Evolutionary conservation across 2,329 filamentous ascomycete genomes (phyloP).

Genomic region (Neofusicoccum umdonicola): DNA sequence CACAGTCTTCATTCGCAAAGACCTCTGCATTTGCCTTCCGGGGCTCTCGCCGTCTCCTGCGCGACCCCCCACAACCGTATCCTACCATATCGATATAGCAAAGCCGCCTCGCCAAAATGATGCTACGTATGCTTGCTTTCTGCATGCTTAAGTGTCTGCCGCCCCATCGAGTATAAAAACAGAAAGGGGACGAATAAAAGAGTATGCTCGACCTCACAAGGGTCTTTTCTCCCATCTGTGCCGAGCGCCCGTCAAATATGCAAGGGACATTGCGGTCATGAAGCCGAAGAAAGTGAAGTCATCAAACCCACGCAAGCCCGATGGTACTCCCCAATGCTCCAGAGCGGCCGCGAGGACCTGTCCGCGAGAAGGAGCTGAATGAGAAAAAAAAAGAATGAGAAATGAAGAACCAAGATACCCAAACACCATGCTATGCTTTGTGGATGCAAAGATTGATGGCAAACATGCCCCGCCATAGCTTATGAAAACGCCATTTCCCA

Average conservation of each 20-base stretch:
- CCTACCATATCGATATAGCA: background rate
- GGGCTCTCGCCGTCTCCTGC: background rate
- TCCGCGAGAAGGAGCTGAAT: background rate
- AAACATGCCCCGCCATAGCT: constrained; percentile 15
- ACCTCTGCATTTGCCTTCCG: too few relatives aligned
- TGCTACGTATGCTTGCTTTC: constrained; percentile 7
- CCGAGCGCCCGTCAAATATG: constrained; percentile 15
- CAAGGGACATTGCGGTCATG: constrained; percentile 7
- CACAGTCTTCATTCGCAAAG: too few relatives aligned
- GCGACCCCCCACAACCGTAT: background rate
- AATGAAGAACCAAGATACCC: constrained; percentile 5
- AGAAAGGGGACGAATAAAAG: background rate
- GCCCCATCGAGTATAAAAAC: background rate
- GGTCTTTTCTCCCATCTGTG: constrained; percentile 10
- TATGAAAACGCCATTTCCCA: constrained; percentile 16
- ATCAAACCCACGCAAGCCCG: background rate
- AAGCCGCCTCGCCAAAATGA: background rate
- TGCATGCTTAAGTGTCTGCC: background rate
- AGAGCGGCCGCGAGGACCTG: background rate
- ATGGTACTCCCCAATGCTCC: background rate
- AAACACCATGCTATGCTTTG: constrained; percentile 17
- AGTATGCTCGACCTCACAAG: background rate
- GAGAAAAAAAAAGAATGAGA: background rate
- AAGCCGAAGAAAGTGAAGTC: background rate
- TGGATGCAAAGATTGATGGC: constrained; percentile 16